Percentiles rank a stretch among this genome's conserved stretches.
Conservation (phyloP, 2,329 filamentous ascomycete genomes). For the Beauveria varroae region DNA sequence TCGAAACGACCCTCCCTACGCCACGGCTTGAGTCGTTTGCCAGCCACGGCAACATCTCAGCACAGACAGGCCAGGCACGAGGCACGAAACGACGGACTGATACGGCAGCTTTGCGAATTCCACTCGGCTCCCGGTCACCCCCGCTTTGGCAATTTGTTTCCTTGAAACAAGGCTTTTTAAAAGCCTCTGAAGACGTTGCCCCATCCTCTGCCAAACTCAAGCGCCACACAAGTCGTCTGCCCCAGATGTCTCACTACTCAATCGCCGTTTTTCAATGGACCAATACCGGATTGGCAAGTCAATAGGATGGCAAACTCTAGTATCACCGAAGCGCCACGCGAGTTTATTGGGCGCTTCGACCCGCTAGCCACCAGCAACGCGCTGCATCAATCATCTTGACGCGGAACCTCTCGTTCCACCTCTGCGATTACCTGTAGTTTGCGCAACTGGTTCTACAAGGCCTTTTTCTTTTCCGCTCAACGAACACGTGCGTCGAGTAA, state of each 20-base stretch:
- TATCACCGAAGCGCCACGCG: not conserved
- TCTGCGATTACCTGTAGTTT: not conserved
- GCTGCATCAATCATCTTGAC: not conserved
- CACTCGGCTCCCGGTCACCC: not conserved
- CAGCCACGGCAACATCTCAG: not conserved
- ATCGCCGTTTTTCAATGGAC: not conserved
- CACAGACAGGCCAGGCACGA: slow-evolving; percentile 4
- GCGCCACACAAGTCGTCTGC: not conserved
- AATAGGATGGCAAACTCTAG: not conserved
- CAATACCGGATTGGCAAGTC: not conserved
- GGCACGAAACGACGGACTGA: not conserved
- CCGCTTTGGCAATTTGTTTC: not conserved
- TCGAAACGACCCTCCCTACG: not conserved
- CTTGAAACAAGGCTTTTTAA: not conserved
- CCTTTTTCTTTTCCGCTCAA: too few relatives aligned
- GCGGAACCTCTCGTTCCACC: not conserved
- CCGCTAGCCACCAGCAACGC: not conserved
- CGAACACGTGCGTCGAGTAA: not conserved
- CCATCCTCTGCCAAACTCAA: not conserved
- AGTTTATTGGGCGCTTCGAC: not conserved
- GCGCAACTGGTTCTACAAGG: not conserved
- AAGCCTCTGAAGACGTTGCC: not conserved
- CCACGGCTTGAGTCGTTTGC: not conserved
- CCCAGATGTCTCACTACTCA: not conserved
- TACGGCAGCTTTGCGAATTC: not conserved